phyloP scores from a whole-genome alignment of 805 yeast species.

The Lipomyces chichibuensis region DNA sequence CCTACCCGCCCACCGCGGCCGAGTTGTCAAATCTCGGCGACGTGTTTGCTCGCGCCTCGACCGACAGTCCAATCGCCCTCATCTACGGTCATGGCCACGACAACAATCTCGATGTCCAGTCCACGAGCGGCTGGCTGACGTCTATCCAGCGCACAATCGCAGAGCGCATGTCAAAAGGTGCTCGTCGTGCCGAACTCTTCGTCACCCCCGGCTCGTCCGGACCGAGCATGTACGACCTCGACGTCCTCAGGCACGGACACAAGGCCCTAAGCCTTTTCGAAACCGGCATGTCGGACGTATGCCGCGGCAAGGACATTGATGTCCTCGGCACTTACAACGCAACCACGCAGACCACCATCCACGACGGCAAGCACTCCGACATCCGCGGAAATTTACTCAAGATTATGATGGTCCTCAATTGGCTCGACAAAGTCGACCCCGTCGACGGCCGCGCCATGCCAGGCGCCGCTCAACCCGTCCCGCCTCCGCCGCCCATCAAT shows the following conservation, averaged over 20 bases:
- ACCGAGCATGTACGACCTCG: conserved; percentile 34
- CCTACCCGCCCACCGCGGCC: conserved; percentile 33
- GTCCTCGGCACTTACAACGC: conserved; percentile 34
- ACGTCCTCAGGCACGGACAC: conserved; percentile 27
- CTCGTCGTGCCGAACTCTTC: conserved; percentile 30
- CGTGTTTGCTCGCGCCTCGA: conserved; percentile 16
- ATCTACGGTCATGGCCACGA: conserved; percentile 35
- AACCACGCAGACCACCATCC: conserved; percentile 28
- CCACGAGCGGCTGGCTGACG: conserved; percentile 33
- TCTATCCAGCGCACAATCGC: conserved; percentile 33
- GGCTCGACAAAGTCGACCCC: conserved; percentile 29
- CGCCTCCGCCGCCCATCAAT: not conserved
- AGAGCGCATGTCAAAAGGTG: conserved; percentile 21
- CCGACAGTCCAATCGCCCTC: conserved; percentile 23
- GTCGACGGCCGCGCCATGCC: conserved; percentile 1
- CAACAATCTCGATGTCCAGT: conserved; percentile 28
- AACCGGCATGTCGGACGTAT: conserved; percentile 21
- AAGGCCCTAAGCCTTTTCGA: conserved; percentile 31
- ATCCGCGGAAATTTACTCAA: conserved; percentile 32
- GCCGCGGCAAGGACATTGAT: conserved; percentile 23
- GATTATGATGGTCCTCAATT: conserved; percentile 34
- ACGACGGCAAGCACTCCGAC: conserved; percentile 35
- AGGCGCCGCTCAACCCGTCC: not conserved
- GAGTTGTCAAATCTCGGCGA: conserved; percentile 30
- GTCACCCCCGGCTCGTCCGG: conserved; percentile 36